Base-by-base conservation (phyloP, 768 basidiomycete species). In the Tricholoma furcatifolium region DNA sequence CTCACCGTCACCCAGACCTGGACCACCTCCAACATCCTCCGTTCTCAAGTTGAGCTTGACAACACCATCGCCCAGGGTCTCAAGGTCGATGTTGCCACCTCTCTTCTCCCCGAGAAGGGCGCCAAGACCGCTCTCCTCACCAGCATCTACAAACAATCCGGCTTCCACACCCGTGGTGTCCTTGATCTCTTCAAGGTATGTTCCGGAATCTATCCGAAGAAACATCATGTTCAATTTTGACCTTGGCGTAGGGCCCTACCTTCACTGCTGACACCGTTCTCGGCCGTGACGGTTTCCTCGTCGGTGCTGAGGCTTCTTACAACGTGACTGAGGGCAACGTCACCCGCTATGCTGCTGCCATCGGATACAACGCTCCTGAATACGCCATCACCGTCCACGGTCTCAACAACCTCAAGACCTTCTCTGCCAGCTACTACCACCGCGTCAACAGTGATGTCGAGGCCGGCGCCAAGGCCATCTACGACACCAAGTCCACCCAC, bases 361-460 rank as follows among this genome's bases (percentile, higher is more conserved):
- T 91, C 62, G 97, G 96, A 63, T 98, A 88, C 84, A 93, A 91
- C 67, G 95, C 96, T 38, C 92, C 95, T 31, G 92, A 98, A 69
- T 96, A 95, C 71, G 88, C 94, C 56, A 83, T 98, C 70, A 93
- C 95, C 66, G 60, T 98, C 54, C 95, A 98, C 74, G 93, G 88
- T 60, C 84, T 98, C 67, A 88, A 91, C 79, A 98, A 97, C 83
- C 74, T 97, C 70, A 88, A 86, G 69, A 87, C 86, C 64, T 98
- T 94, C 79, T 80, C 88, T 48, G 97, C 96, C 54, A 91, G 88
- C 71, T 99, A 98, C 83, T 98, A 98, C 82, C 97, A 99, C 83
- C 88, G 89, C 56, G 93, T 97, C 68, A 88, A 79, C 70, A 71
- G 78, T 54, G 92, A 94, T 64, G 92, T 95, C 46, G 94, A 96